A percentile compares a stretch with the other conserved stretches of the same genome.
Conservation (phyloP, 352 stramenopile genomes). For the Phytophthora pseudosyringae region DNA sequence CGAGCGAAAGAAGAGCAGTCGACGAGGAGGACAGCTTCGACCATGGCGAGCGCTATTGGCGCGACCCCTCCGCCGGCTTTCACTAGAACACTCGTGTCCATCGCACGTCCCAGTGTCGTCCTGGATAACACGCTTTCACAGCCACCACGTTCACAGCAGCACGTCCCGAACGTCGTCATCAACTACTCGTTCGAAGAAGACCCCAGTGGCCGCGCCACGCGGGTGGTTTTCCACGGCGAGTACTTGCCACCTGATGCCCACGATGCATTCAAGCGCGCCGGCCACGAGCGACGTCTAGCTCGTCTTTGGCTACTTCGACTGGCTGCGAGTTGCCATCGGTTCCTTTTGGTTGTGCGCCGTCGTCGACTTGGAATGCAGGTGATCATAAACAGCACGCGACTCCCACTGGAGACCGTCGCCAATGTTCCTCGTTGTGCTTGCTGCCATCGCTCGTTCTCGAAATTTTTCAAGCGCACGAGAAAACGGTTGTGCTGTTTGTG, state of each 20-base stretch:
- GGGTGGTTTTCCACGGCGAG: conserved; percentile 52
- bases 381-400: conserved; percentile 37
- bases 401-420: conserved; percentile 34
- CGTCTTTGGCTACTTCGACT: conserved; percentile 37
- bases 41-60: conserved; percentile 19
- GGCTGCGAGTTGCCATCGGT: conserved; percentile 43
- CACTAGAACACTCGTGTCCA: conserved; percentile 42
- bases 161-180: conserved; percentile 50
- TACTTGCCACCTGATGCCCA: conserved; percentile 34
- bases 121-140: conserved; percentile 7
- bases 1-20: conserved; percentile 35
- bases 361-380: conserved; percentile 59
- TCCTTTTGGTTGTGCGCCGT: conserved; percentile 48
- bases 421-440: conserved; percentile 44
- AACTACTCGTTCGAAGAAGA: conserved; percentile 58
- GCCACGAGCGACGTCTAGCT: conserved; percentile 36
- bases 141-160: conserved; percentile 15
- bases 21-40: conserved; percentile 23
- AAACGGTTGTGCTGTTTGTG: conserved; percentile 54
- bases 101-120: conserved; percentile 28
- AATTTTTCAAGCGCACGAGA: conserved; percentile 32
- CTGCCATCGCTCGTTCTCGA: conserved; percentile 49
- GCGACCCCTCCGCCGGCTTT: conserved; percentile 26
- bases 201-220: conserved; percentile 32
- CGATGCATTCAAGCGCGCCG: conserved; percentile 33